These are phyloP conservation scores for Ophiostoma tasmaniense DNA, from an alignment of 2,329 filamentous ascomycete genomes.

Conservation along the genomic window DNA sequence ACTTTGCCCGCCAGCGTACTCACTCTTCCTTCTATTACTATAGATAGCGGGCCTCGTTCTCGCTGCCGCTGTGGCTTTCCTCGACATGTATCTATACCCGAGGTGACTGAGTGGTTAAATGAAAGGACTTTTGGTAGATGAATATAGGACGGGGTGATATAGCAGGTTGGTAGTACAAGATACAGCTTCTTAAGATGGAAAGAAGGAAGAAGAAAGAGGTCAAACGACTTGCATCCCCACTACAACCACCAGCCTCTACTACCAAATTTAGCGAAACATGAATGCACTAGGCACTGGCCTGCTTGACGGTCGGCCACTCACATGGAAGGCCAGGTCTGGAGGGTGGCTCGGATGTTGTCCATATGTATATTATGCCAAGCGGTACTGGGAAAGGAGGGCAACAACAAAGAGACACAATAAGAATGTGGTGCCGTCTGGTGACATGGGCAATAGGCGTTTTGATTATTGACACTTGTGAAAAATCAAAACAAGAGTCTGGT, in stretches of 20 bases:
- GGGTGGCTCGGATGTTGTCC: background rate
- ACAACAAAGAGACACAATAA: background rate
- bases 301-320: background rate
- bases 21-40: background rate
- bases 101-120: background rate
- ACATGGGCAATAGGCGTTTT: background rate
- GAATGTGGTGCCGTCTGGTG: background rate
- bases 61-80: background rate
- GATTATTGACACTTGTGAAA: background rate
- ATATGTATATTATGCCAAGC: background rate
- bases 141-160: background rate
- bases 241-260: background rate
- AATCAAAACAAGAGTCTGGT: background rate
- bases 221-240: background rate
- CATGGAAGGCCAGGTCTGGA: background rate
- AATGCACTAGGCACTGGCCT: background rate
- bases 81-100: background rate
- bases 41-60: background rate
- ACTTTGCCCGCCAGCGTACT: background rate
- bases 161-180: background rate
- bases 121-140: background rate
- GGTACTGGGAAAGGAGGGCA: background rate
- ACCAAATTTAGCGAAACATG: background rate
- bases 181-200: background rate
- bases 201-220: background rate